Evolutionary conservation across 2,329 filamentous ascomycete genomes (phyloP), one percentile per base, ranked within the genome.

Genomic region (Penicillium sp.): DNA sequence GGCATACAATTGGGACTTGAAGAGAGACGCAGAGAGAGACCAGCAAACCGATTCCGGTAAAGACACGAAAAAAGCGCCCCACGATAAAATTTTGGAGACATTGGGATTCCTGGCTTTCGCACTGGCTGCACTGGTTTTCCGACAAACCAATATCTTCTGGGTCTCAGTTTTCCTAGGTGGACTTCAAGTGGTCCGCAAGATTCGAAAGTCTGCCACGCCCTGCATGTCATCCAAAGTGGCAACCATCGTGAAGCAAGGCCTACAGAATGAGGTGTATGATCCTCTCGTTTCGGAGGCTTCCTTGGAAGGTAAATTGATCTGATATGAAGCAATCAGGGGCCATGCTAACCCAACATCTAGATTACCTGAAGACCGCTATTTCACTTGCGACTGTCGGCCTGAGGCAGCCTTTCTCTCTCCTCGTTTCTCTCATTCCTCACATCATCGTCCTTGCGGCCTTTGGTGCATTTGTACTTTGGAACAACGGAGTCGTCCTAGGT

Each of bases 131-230:
- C 80, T 99, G 21, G 77, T 83, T 2, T 94, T 96, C 79, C 83
- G 94, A 25, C 94, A 99, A 74, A 99, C 94, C 0, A 99, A 99
- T 68, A 89, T 97, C 55, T 96, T 99, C 72, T 99, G 94, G 94
- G 87, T 93, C 0, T 88, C 77, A 17, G 65, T 80, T 4, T 81
- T 79, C 62, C 62, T 80, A 19, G 79, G 77, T 33, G 79, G 78
- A 25, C 64, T 81, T 47, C 75, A 77, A 58, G 72, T 76, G 27
- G 68, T 78, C 17, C 71, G 74, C 43, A 75, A 55, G 12, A 61
- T 79, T 45, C 67, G 70, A 31, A 61, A 63, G 25, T 66, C 64
- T 33, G 62, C 70, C 7, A 69, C 66, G n/a, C 52, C 59, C n/a
- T 70, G 66, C 29, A 47, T 62, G 21, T 68, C 70, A 13, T 66